Evolutionary conservation across 331 rosid genomes (phyloP), one percentile per base, ranked within the genome.

Genomic region (Malus hybrid): DNA sequence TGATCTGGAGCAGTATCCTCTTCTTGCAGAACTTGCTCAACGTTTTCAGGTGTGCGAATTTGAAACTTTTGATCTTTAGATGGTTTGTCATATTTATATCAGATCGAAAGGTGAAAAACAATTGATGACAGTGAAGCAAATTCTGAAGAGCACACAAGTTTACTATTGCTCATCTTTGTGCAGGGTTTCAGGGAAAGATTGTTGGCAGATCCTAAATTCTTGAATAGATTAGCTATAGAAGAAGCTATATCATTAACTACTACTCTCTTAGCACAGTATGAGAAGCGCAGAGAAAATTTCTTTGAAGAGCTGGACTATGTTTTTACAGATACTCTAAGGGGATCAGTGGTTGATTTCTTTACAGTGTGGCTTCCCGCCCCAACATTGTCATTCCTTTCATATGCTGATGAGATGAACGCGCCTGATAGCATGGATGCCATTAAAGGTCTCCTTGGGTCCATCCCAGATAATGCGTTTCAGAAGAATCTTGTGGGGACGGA

Each of bases 311-410:
- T 94, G 52, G 96, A 94, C 83, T 94, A 92, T 55, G 99, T 94
- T 71, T 85, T 92, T 78, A 92, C 97, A 0, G 99, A 92, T 69
- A 77, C 95, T 31, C 83, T 88, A 67, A 87, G 99, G 80, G 99
- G 92, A 79, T 46, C 86, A 54, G 89, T 94, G 34, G 96, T 92
- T 64, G 99, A 94, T 86, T 94, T 94, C 82, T 94, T 94, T 81
- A 94, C 99, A 24, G 99, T 94, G 79, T 94, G 99, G 99, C 99
- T 94, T 84, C 99, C 99, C 75, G 99, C 99, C 48, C 99, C 99
- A 5, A 94, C 99, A 20, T 68, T 94, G 80, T 89, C 97, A 11
- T 94, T 94, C 83, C 88, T 92, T 78, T 88, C 95, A 46, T 84
- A 70, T 77, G 85, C 95, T 11, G 88, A 88, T 78, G 95, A 87